Conservation (phyloP, 257 asterid genomes). For the Gentiana straminea region DNA sequence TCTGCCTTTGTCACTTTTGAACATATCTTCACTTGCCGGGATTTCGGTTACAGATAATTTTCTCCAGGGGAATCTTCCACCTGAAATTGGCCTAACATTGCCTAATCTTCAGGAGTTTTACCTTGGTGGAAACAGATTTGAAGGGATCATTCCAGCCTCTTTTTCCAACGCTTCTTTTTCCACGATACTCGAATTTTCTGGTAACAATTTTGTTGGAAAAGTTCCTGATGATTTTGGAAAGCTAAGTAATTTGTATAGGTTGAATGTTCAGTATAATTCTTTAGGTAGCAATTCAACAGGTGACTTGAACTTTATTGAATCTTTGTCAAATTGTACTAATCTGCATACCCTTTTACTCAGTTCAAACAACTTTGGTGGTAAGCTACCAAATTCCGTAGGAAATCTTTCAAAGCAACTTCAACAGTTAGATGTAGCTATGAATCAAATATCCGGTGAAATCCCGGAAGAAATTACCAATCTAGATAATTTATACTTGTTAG, state of each 20-base stretch:
- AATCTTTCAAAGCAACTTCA: constrained; percentile 23
- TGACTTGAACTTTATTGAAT: constrained; percentile 24
- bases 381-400: constrained; percentile 18
- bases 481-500: constrained; percentile 8
- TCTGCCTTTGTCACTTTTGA: constrained; percentile 21
- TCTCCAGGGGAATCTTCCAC: constrained; percentile 22
- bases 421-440: constrained; percentile 9
- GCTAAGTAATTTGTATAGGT: constrained; percentile 6
- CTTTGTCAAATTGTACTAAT: constrained; percentile 23
- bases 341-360: constrained; percentile 10
- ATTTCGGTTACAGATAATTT: constrained; percentile 7
- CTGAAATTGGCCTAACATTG: constrained; percentile 12
- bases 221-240: constrained; percentile 19
- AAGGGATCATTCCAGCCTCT: constrained; percentile 22
- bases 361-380: constrained; percentile 22
- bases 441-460: constrained; percentile 29
- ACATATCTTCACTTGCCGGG: constrained; percentile 16
- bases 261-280: constrained; percentile 3
- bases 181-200: constrained; percentile 4
- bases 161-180: constrained; percentile 18
- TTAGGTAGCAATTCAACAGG: constrained; percentile 13
- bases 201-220: constrained; percentile 18
- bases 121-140: constrained; percentile 11
- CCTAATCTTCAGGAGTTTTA: constrained; percentile 10
- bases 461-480: constrained; percentile 25